phyloP scores from a whole-genome alignment of 192 early-diverging fungal genomes.

The Geranomyces variabilis region DNA sequence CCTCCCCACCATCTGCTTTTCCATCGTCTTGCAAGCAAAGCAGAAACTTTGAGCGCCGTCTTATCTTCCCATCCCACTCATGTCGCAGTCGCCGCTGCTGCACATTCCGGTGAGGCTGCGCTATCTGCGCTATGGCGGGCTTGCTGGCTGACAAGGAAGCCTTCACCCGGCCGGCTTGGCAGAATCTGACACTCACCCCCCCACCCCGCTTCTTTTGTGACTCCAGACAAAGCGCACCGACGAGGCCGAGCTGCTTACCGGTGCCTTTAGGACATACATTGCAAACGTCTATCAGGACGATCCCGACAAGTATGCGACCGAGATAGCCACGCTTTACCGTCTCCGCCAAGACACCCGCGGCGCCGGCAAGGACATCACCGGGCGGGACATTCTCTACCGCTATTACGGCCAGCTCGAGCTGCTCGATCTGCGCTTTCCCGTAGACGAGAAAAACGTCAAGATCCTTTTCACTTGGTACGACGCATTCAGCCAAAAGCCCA shows the following conservation, averaged over 20 bases:
- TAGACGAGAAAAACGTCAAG: constrained; percentile 91
- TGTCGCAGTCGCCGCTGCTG: constrained; percentile 23
- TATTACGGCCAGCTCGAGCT: constrained; percentile 97
- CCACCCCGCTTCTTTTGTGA: constrained; percentile 48
- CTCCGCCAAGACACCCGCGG: constrained; percentile 95
- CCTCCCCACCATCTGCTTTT: too few species aligned
- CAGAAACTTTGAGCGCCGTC: too few species aligned
- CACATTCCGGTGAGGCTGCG: constrained; percentile 10
- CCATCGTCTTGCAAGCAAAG: too few species aligned
- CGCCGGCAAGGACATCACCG: constrained; percentile 90
- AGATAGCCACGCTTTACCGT: constrained; percentile 84
- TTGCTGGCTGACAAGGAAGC: too few species aligned
- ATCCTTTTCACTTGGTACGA: constrained; percentile 91
- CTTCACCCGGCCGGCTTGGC: too few species aligned
- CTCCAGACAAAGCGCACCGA: constrained; percentile 77
- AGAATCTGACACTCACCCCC: constrained; percentile 14
- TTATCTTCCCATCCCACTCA: too few species aligned
- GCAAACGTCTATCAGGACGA: constrained; percentile 85
- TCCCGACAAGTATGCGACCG: constrained; percentile 84
- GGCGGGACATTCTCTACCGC: constrained; percentile 90
- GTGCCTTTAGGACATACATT: constrained; percentile 85
- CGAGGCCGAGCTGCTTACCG: constrained; percentile 82
- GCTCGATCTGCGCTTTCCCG: constrained; percentile 88
- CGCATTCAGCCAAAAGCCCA: constrained; percentile 77
- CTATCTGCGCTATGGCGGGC: too few species aligned